A percentile compares a stretch with the other conserved stretches of the same genome.
Evolutionary conservation across 345 rosid genomes (phyloP).

Genomic region (Dipteronia sinensis): DNA sequence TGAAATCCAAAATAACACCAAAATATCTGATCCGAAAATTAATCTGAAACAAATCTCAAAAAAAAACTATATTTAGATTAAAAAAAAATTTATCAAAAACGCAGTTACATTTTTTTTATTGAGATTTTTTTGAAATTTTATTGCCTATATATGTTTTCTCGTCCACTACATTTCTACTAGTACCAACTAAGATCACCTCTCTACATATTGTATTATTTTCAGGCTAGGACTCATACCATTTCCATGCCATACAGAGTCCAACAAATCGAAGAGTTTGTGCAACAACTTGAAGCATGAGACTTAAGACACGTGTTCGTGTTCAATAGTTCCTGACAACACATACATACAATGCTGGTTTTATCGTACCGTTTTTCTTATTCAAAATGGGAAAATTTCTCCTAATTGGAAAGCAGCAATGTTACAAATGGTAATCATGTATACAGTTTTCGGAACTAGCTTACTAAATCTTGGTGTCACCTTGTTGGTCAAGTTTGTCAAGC

Average conservation of each 20-base stretch:
- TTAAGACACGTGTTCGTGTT: constrained; percentile 83
- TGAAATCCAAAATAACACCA: too few relatives aligned
- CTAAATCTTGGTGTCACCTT: constrained; percentile 79
- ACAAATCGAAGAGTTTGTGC: constrained; percentile 78
- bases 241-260: constrained; percentile 90
- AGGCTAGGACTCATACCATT: constrained; percentile 80
- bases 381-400: not conserved
- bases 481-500: constrained; percentile 60
- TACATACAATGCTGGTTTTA: too few relatives aligned
- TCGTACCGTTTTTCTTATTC: not conserved
- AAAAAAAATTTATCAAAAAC: too few relatives aligned
- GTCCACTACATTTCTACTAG: not conserved
- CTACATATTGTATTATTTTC: constrained; percentile 20
- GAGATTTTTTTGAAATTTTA: too few relatives aligned
- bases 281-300: constrained; percentile 89
- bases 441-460: constrained; percentile 79
- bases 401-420: constrained; percentile 68
- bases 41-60: too few relatives aligned
- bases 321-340: not conserved
- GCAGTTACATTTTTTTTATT: too few relatives aligned
- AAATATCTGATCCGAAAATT: too few relatives aligned
- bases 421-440: constrained; percentile 89
- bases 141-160: not conserved
- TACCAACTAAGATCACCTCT: constrained; percentile 16
- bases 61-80: too few relatives aligned